A percentile compares a stretch with the other conserved stretches of the same genome.
phyloP scores from a whole-genome alignment of 805 yeast genomes.

The Saccharomycopsis microspora region DNA sequence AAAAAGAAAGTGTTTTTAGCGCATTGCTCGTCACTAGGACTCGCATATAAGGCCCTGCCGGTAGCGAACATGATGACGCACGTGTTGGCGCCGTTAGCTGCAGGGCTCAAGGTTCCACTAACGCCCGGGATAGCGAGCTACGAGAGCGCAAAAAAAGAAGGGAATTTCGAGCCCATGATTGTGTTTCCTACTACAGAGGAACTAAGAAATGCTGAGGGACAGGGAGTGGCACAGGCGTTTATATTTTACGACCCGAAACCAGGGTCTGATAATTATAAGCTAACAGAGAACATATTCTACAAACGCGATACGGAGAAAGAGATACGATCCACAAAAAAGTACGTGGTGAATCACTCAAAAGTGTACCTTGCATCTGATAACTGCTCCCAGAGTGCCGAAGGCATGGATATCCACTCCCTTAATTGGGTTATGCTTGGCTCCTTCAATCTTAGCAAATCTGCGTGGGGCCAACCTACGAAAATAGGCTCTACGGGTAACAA shows the following conservation, averaged over 20 bases:
- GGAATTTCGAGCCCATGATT: constrained; percentile 8
- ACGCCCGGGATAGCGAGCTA: constrained; percentile 8
- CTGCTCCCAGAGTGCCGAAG: background rate
- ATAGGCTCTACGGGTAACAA: constrained; percentile 5
- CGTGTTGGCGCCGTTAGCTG: constrained; percentile 28
- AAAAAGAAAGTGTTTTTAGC: constrained; percentile 20
- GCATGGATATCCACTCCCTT: constrained; percentile 2
- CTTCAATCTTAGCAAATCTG: constrained; percentile 13
- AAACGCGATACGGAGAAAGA: constrained; percentile 10
- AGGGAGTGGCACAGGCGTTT: background rate
- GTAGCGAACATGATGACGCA: constrained; percentile 28
- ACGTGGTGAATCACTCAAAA: constrained; percentile 12
- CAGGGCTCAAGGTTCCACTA: constrained; percentile 14
- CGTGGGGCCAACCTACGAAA: constrained; percentile 14
- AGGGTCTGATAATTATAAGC: constrained; percentile 5
- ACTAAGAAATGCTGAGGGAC: constrained; percentile 5
- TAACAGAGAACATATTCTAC: constrained; percentile 3
- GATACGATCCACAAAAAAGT: background rate
- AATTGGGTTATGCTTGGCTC: constrained; percentile 15
- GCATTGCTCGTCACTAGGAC: constrained; percentile 31
- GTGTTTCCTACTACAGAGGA: constrained; percentile 13
- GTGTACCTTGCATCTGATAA: constrained; percentile 7
- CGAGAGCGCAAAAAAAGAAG: background rate
- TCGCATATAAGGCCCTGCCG: constrained; percentile 19
- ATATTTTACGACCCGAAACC: constrained; percentile 1